Percentiles rank a stretch among this genome's conserved stretches.
Evolutionary conservation across 2,329 filamentous ascomycete species (phyloP).

Genomic region (Fusarium sp.): DNA sequence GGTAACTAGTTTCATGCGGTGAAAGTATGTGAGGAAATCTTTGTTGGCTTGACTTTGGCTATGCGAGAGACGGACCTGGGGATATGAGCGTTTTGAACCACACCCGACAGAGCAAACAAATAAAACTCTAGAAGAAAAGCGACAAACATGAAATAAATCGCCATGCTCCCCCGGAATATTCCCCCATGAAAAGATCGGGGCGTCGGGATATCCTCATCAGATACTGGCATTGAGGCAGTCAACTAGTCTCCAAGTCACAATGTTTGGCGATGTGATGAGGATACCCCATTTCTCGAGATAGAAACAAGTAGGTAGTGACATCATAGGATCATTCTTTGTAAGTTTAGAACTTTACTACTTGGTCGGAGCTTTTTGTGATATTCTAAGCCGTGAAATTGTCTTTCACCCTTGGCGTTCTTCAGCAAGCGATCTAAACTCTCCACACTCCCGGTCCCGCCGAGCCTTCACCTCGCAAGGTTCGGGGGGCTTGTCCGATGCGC

Average conservation of each 20-base stretch:
- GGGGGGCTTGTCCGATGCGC: conserved; percentile 12
- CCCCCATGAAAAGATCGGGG: not conserved
- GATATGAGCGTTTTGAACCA: not conserved
- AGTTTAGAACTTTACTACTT: not conserved
- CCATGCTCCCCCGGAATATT: not conserved
- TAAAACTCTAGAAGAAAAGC: not conserved
- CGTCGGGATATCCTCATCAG: not conserved
- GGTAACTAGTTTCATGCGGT: not conserved
- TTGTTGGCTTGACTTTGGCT: not conserved
- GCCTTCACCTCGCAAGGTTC: not conserved
- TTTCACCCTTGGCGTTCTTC: not conserved
- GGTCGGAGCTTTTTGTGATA: not conserved
- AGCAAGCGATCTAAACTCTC: not conserved
- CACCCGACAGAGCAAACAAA: not conserved
- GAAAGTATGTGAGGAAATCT: not conserved
- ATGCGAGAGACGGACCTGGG: not conserved
- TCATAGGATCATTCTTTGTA: not conserved
- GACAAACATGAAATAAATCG: not conserved
- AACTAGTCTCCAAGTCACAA: not conserved
- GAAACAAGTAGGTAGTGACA: not conserved
- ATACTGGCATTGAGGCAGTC: not conserved
- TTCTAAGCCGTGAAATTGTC: not conserved
- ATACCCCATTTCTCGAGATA: not conserved
- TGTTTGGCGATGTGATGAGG: not conserved
- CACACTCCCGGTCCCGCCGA: not conserved